These are phyloP conservation scores for Lepidopterella palustris DNA, from an alignment of 495 filamentous ascomycete species.

Conservation along the genomic window DNA sequence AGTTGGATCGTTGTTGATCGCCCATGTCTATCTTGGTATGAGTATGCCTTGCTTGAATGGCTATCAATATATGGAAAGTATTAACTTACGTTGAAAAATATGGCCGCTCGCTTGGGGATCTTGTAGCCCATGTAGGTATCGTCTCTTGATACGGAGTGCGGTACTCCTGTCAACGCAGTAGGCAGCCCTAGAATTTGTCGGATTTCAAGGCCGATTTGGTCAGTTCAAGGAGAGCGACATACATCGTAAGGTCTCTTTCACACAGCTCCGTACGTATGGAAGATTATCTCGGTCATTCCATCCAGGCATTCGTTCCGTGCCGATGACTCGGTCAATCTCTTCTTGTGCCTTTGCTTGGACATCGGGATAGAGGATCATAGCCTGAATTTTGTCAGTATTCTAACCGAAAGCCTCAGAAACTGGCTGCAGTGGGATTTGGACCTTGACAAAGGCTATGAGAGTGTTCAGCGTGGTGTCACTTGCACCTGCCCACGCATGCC, in stretches of 20 bases:
- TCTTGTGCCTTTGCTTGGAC: constrained; percentile 29
- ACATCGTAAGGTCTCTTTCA: constrained; percentile 32
- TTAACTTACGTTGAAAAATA: constrained; percentile 18
- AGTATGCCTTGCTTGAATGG: background rate
- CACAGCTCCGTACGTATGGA: constrained; percentile 30
- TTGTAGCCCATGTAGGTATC: constrained; percentile 32
- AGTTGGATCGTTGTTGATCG: constrained; percentile 26
- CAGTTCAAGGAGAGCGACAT: constrained; percentile 3
- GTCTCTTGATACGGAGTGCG: constrained; percentile 35
- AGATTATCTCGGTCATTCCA: constrained; percentile 28
- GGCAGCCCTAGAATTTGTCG: constrained; percentile 15
- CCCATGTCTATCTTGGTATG: constrained; percentile 7
- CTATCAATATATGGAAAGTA: background rate
- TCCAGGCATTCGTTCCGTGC: constrained; percentile 25
- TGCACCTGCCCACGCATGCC: background rate
- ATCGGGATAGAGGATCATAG: constrained; percentile 31
- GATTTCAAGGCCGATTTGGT: background rate
- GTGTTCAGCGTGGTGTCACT: background rate
- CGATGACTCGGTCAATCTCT: constrained; percentile 33
- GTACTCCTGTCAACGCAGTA: constrained; percentile 27
- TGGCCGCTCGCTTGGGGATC: constrained; percentile 27
- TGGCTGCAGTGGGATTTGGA: no score
- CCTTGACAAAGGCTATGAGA: background rate
- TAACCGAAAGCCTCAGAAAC: no score
- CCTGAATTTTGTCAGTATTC: background rate